A percentile compares a stretch with the other conserved stretches of the same genome.
Conservation (phyloP, 306 rosid species). For the Ceratonia siliqua region DNA sequence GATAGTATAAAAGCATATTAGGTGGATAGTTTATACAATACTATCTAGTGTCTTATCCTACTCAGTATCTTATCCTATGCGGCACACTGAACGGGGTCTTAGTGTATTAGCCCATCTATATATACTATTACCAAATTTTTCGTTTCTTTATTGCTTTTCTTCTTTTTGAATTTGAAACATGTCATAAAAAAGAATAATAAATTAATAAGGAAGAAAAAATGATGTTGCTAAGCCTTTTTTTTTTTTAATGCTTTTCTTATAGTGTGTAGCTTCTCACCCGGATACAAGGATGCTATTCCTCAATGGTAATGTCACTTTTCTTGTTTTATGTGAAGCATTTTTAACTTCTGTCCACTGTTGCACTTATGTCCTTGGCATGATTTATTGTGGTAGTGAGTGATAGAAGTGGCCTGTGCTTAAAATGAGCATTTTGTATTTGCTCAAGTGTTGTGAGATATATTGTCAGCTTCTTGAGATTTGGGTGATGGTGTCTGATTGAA, state of each 20-base stretch:
- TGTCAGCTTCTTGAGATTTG: conserved; percentile 5
- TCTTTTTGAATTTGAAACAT: background rate
- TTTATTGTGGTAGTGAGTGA: background rate
- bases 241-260: conserved; percentile 35
- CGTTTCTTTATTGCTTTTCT: conserved; percentile 13
- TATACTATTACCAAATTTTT: background rate
- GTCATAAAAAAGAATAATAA: conserved; percentile 1
- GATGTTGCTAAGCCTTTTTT: conserved; percentile 12
- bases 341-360: conserved; percentile 1
- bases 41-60: too few relatives aligned
- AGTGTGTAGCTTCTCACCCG: conserved; percentile 98
- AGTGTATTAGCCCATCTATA: background rate
- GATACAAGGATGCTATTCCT: conserved; percentile 90
- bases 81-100: too few relatives aligned
- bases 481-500: conserved; percentile 10
- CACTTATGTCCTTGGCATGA: conserved; percentile 25
- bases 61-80: too few relatives aligned
- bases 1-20: too few relatives aligned
- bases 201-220: background rate
- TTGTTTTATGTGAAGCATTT: conserved; percentile 32
- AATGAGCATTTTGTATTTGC: conserved; percentile 17
- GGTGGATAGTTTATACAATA: too few relatives aligned
- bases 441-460: conserved; percentile 12
- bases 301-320: conserved; percentile 64
- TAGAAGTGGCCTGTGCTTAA: background rate